Evolutionary conservation across 202 grass and related monocot genomes (phyloP), one percentile per base, ranked within the genome.

Genomic region (Cymbopogon flexuosus): DNA sequence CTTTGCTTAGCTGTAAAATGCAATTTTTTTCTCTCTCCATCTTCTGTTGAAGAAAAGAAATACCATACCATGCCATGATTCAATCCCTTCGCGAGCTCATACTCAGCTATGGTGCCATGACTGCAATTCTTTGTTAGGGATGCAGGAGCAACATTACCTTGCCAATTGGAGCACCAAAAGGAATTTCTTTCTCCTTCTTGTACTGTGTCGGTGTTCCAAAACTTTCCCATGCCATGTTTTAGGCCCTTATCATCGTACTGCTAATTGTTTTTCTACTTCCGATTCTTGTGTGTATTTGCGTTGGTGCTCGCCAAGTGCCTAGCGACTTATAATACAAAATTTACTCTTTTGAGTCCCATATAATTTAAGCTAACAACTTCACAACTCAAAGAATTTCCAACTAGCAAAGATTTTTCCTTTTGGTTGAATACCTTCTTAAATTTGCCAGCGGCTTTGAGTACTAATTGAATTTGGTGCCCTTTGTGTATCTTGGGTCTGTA

Each of bases 1-100:
- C 57, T 61, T 21, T 71, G 57, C 65, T 79, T 79, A 13, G 64
- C 52, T 80, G 35, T 19, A 39, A 56, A 37, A 37, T 52, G 7
- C 43, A 54, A 5, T 3, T 3, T 36, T 15, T 21, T 52, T 52
- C 51, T 24, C 0, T 9, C 16, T 16, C 0, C 7, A 3, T 71
- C 27, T 35, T 49, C 45, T 6, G 70, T 79, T 68, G 1, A 27
- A 2, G 46, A 27, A 40, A 27, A 2, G 46, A 27, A 40, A 75
- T 24, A 34, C 2, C 43, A 62, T 24, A 6, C 12, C 41, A 70
- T 70, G 54, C 9, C 40, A 70, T 69, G 52, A 2, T 81, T 68
- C n/a, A 57, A 33, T 46, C 54, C n/a, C 15, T 61, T 19, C 0
- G 14, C 22, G 45, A 52, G 45, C 15, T 51, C 52, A 77, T 84